These are phyloP conservation scores for Rhododendron kiyosumense DNA, from an alignment of 148 eudicot species.

Conservation along the genomic window DNA sequence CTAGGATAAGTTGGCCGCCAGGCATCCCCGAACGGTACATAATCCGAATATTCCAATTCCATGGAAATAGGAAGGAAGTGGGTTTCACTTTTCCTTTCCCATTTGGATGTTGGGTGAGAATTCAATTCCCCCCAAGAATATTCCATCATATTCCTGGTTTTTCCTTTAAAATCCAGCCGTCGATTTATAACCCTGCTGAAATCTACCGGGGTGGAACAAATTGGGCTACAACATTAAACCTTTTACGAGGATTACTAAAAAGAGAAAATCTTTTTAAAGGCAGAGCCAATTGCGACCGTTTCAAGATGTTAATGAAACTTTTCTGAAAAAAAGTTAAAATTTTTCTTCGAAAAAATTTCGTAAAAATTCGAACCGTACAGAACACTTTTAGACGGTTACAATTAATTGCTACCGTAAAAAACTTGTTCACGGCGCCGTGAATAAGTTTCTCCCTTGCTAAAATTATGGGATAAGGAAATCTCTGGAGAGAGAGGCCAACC, in stretches of 20 bases:
- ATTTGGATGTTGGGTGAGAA: neutral
- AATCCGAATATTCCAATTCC: conserved; percentile 11
- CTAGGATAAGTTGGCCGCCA: neutral
- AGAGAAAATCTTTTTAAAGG: too few species aligned
- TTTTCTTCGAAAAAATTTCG: too few species aligned
- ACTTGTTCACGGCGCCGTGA: too few species aligned
- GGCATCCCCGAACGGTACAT: neutral
- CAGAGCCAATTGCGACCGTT: too few species aligned
- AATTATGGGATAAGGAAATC: neutral
- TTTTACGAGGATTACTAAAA: too few species aligned
- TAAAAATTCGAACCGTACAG: too few species aligned
- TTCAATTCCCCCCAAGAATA: neutral
- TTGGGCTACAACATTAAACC: neutral
- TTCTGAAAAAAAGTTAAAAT: too few species aligned
- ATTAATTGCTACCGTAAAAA: too few species aligned
- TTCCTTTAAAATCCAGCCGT: neutral
- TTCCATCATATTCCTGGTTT: neutral
- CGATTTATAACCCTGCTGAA: neutral
- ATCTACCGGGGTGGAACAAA: neutral
- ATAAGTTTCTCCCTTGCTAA: too few species aligned
- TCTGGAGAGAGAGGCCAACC: neutral
- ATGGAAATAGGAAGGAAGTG: neutral
- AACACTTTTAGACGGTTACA: accelerated
- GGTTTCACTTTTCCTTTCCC: neutral
- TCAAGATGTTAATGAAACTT: too few species aligned